Evolutionary conservation across 78 protist genomes (phyloP), one percentile per base, ranked within the genome.

Genomic region (Monosiga brevicollis): DNA sequence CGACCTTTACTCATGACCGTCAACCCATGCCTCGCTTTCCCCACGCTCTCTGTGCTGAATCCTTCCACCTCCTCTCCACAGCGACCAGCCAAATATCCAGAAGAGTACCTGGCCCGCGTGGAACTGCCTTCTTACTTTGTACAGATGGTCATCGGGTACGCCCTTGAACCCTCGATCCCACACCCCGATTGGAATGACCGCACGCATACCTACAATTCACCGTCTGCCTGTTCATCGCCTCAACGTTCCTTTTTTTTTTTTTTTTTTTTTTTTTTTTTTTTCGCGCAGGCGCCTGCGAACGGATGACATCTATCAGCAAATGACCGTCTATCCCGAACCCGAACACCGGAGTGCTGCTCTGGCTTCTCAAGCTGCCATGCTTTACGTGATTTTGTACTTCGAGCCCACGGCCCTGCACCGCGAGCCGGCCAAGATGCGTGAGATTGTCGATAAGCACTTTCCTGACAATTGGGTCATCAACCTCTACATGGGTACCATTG

Each of bases 321-420:
- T 71, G 35, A 10, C 22, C 32, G 25, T 2, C 42, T 97, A 93
- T 79, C 98, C 98, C n/a, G n/a, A 36, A 70, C 98, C 99, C 26
- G 96, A 94, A 42, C 99, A 98, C 84, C 95, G 99, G 41, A 73
- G 90, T n/a, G 88, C 94, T 0, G 99, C 99, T 2, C 95, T 97
- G 20, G 77, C 98, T 54, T 84, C 90, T 1, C 98, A 97, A 84
- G 98, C 98, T 22, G 41, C 92, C 40, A 95, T 96, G 96, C 71
- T 97, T 38, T 97, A 93, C 87, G 82, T 96, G 3, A 87, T 97
- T 20, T 93, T 98, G 36, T 97, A 87, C 86, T 97, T 98, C 76
- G 93, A 72, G 37, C 98, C 98, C 2, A 86, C 89, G 40, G 83
- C 94, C 32, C 93, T 97, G 72, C 39, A 92, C 40, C 73, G 80